These are phyloP conservation scores for Tetracladium marchalianum DNA, from an alignment of 495 filamentous ascomycete species.

Conservation along the genomic window DNA sequence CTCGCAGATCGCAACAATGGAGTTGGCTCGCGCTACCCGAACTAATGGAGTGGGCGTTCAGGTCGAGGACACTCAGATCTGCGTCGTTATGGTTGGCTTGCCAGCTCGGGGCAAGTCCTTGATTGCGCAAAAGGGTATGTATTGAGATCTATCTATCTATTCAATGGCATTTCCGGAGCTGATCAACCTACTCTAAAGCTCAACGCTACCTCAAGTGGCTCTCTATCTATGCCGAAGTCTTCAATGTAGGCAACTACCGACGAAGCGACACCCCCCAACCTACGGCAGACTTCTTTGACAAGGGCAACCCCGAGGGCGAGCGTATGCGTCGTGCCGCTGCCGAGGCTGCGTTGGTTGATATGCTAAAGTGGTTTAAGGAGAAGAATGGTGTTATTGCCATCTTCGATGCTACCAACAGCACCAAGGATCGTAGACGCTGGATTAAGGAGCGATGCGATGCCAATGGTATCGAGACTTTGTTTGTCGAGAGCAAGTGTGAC, in stretches of 20 bases:
- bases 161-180: neutral
- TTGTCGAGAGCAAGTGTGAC: conserved; percentile 93
- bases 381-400: conserved; percentile 75
- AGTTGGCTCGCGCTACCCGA: conserved; percentile 23
- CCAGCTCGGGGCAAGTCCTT: conserved; percentile 93
- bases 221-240: conserved; percentile 81
- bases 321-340: conserved; percentile 77
- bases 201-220: conserved; percentile 95
- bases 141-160: neutral
- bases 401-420: conserved; percentile 92
- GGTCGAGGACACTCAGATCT: conserved; percentile 91
- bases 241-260: conserved; percentile 95
- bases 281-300: conserved; percentile 86
- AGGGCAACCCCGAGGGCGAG: conserved; percentile 78
- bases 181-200: conserved; percentile 38
- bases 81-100: conserved; percentile 97
- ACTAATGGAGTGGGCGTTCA: conserved; percentile 46
- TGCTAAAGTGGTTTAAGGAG: conserved; percentile 79
- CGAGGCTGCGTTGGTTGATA: conserved; percentile 80
- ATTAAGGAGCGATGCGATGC: conserved; percentile 54
- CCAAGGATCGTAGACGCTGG: conserved; percentile 81
- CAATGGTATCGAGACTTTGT: conserved; percentile 79
- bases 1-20: conserved; percentile 10
- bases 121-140: conserved; percentile 89
- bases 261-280: conserved; percentile 79